phyloP scores from a whole-genome alignment of 2,329 filamentous ascomycete species.

The Aspergillus alliaceus region DNA sequence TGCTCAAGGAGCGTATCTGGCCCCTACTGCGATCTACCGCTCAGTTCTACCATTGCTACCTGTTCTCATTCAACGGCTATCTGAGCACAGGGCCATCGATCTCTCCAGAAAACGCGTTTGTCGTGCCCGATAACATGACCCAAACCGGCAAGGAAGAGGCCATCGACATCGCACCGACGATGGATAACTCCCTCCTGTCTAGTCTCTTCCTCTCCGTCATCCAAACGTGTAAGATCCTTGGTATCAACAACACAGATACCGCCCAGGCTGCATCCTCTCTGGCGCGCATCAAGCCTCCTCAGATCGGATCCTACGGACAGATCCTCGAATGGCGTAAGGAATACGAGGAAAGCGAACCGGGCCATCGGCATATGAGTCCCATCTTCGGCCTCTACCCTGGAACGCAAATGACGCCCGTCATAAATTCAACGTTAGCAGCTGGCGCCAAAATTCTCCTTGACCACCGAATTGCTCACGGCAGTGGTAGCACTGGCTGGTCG shows the following conservation, averaged over 20 bases:
- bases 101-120: slow-evolving; percentile 22
- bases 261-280: neutral
- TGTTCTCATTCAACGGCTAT: slow-evolving; percentile 7
- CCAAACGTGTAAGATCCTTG: neutral
- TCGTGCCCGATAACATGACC: slow-evolving; percentile 4
- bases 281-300: slow-evolving; percentile 10
- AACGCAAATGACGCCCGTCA: slow-evolving; percentile 32
- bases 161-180: slow-evolving; percentile 37
- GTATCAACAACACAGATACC: slow-evolving; percentile 5
- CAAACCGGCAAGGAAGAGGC: neutral
- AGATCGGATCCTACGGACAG: slow-evolving; percentile 24
- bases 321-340: slow-evolving; percentile 36
- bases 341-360: slow-evolving; percentile 44
- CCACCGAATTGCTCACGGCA: slow-evolving; percentile 5
- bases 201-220: slow-evolving; percentile 28
- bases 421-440: slow-evolving; percentile 27
- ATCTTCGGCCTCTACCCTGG: slow-evolving; percentile 51
- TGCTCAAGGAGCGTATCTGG: slow-evolving; percentile 15
- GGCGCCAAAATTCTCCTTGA: slow-evolving; percentile 18
- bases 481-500: slow-evolving; percentile 52
- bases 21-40: slow-evolving; percentile 14
- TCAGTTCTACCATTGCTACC: slow-evolving; percentile 9
- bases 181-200: slow-evolving; percentile 46
- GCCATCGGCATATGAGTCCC: slow-evolving; percentile 53
- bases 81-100: slow-evolving; percentile 15